Base-by-base conservation (phyloP, 169 alveolate species). In the Pseudocohnilembus persalinus region DNA sequence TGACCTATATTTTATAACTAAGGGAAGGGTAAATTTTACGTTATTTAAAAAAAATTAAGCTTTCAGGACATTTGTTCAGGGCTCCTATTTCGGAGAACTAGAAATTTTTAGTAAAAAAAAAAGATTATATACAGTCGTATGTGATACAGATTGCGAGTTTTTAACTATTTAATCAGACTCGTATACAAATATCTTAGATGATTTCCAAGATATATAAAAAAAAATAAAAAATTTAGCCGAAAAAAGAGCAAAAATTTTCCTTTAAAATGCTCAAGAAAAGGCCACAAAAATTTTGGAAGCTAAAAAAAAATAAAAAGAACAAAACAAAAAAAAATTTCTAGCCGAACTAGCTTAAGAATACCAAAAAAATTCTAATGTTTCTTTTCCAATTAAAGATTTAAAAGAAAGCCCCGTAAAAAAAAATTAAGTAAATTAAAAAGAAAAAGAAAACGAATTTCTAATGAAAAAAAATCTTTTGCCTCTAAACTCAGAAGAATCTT, bases 21-120 rank as follows among this genome's bases (percentile, higher is more conserved):
- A 89, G 87, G 97, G 97, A 29, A 93, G 93, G 81, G 93, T 95
- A 24, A 91, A 90, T 76, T 79, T 91, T 81, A 89, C 84, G 4
- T 74, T 84, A 34, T 94, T 91, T 30, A 84, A 80, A 0, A 83
- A 90, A 33, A 85, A 83, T 28, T 87, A 87, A 29, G 83, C 82
- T 27, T 90, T 87, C 29, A 90, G 87, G 72, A 75, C 88, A n/a
- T 82, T 83, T 68, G 80, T 90, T 30, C 74, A 84, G 31, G 94
- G 94, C 30, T 73, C 89, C 31, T 90, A 90, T 82, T 87, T 90
- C 72, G 94, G 94, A 28, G 94, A 90, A 84, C 80, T 90, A 63
- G 94, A 90, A 81, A 87, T 90, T 11, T 88, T 88, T 49, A 83
- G 83, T 63, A 68, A 86, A 16, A 77, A 83, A 31, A 73, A 77